Conservation (phyloP, 73 alveolate species). For the Symbiodinium natans region DNA sequence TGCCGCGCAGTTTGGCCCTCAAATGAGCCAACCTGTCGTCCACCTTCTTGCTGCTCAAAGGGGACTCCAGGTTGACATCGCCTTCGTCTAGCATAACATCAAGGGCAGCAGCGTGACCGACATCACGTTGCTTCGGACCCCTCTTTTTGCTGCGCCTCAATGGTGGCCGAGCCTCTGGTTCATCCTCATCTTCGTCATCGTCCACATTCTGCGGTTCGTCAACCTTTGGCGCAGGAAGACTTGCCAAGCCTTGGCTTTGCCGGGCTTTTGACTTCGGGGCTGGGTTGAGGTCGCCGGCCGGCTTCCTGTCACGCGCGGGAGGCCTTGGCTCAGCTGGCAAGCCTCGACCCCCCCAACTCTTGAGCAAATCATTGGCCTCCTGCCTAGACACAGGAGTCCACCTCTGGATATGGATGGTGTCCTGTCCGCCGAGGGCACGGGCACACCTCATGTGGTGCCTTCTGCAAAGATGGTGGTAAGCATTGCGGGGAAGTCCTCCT, state of each 20-base stretch:
- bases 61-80: neutral
- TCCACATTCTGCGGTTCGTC: neutral
- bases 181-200: neutral
- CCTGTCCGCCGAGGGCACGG: neutral
- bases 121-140: neutral
- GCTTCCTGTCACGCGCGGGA: neutral
- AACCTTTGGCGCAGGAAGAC: neutral
- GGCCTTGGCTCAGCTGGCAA: neutral
- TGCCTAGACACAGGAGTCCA: neutral
- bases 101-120: neutral
- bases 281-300: neutral
- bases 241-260: neutral
- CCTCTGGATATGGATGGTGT: neutral
- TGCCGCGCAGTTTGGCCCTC: neutral
- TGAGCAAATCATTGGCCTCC: neutral
- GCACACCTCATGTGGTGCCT: neutral
- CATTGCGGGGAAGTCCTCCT: neutral
- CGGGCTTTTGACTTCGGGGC: neutral
- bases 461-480: conserved; percentile 18
- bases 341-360: neutral
- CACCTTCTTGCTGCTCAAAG: neutral
- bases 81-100: neutral
- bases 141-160: neutral
- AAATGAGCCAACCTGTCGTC: neutral
- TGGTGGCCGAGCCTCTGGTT: neutral